Percentiles rank a stretch among this genome's conserved stretches.
These are phyloP conservation scores for Beauveria bassiana DNA, from an alignment of 2,329 filamentous ascomycete species.

Conservation along the genomic window DNA sequence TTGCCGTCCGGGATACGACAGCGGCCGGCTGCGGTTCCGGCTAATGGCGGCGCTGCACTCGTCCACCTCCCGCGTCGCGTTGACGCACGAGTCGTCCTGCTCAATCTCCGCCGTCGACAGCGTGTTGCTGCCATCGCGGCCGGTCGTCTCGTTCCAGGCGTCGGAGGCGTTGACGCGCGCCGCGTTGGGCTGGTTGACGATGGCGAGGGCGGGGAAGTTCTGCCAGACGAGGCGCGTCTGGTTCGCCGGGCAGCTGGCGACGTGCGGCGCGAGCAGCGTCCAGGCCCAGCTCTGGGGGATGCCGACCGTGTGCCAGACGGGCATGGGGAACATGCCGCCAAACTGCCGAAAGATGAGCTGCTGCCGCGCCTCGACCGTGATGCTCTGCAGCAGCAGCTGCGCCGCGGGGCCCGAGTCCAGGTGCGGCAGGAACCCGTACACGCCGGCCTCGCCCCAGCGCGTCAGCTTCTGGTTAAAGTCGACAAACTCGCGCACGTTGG, in stretches of 20 bases:
- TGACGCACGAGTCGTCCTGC: constrained; percentile 42
- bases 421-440: constrained; percentile 70
- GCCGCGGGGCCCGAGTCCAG: constrained; percentile 68
- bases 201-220: constrained; percentile 58
- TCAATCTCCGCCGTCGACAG: constrained; percentile 31
- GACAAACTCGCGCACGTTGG: constrained; percentile 66
- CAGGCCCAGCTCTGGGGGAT: constrained; percentile 81
- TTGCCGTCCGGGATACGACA: constrained; percentile 66
- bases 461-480: constrained; percentile 86
- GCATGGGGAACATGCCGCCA: constrained; percentile 70
- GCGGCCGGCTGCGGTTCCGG: constrained; percentile 60
- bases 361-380: constrained; percentile 72
- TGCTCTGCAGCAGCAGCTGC: constrained; percentile 65
- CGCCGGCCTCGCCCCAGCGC: constrained; percentile 56
- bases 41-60: constrained; percentile 58
- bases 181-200: constrained; percentile 66
- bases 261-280: constrained; percentile 75
- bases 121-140: constrained; percentile 46
- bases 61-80: constrained; percentile 43
- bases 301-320: constrained; percentile 72
- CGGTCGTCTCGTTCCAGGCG: constrained; percentile 55
- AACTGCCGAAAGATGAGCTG: constrained; percentile 83
- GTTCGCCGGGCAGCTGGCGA: constrained; percentile 64
- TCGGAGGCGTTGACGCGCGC: constrained; percentile 57
- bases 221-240: constrained; percentile 70